phyloP scores from a whole-genome alignment of 495 filamentous ascomycete species.

The Tirmania nivea region DNA sequence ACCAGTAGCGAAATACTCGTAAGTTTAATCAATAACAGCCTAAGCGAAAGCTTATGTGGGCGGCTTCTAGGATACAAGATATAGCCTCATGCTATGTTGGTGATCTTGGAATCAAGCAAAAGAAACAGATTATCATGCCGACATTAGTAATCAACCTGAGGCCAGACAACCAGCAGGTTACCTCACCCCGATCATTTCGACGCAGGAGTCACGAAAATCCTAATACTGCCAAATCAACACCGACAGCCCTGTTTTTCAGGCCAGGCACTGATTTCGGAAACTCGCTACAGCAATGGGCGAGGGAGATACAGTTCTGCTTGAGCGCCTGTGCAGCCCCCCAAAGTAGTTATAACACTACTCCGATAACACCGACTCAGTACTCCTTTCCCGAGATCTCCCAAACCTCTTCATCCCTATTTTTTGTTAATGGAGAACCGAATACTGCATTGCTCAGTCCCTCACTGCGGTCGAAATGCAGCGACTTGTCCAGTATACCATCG shows the following conservation, averaged over 20 bases:
- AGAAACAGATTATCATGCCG: slow-evolving; percentile 17
- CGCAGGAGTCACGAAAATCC: slow-evolving; percentile 14
- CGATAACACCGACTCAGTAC: neutral
- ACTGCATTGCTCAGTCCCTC: slow-evolving; percentile 17
- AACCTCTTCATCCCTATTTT: slow-evolving; percentile 11
- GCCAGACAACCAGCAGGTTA: slow-evolving; percentile 4
- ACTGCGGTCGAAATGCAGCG: slow-evolving; percentile 14
- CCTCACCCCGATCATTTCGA: slow-evolving; percentile 14
- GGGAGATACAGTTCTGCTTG: slow-evolving; percentile 12
- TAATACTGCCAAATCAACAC: neutral
- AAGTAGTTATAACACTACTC: neutral
- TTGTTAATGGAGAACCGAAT: slow-evolving; percentile 17
- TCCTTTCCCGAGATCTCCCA: slow-evolving; percentile 1
- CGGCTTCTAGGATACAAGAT: slow-evolving; percentile 6
- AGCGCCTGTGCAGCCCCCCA: neutral
- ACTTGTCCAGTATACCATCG: slow-evolving; percentile 16
- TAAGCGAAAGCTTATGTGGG: neutral
- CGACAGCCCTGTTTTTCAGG: slow-evolving; percentile 11
- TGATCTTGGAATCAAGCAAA: slow-evolving; percentile 13
- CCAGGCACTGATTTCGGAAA: slow-evolving; percentile 5
- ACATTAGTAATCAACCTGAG: slow-evolving; percentile 16
- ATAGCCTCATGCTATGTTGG: slow-evolving; percentile 19
- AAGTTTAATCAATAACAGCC: slow-evolving; percentile 2
- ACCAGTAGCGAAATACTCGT: slow-evolving; percentile 15
- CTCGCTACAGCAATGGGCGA: slow-evolving; percentile 11